Base-by-base conservation (phyloP, 148 eudicot species). In the Polygonum maritimum region DNA sequence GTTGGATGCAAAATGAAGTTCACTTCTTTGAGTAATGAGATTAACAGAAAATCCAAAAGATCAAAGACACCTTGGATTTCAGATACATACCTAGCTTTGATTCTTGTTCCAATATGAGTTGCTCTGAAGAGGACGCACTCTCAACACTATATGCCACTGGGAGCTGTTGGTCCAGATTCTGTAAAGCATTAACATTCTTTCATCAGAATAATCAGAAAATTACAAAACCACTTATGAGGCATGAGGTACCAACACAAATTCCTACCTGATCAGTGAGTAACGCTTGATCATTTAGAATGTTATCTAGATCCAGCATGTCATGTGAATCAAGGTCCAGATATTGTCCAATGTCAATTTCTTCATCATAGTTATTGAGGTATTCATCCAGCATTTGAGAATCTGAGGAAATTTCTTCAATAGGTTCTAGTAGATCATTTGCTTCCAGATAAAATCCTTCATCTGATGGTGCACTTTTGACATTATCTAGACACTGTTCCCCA, bases 361-460 rank as follows among this genome's bases (percentile, higher is more conserved):
- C 81, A 55, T 85, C 86, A 74, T 80, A 74, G 78, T 77, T 86
- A 9, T 82, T 19, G 71, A 86, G 82, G 82, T 83, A 92, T 38
- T 85, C 85, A 9, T 83, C 97, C 39, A 86, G 47, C 87, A 81
- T 47, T 39, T 79, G 88, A 79, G 84, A 79, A 69, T 87, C 80
- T 19, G 83, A 62, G 52, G 88, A 71, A 74, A 88, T 81, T 44
- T 71, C 85, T 69, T 80, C 83, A 74, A 76, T 57, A 21, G 88
- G 79, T 77, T 81, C 82, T 21, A 81, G 77, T 41, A 92, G 82
- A 75, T 95, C 96, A 81, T 82, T 76, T 75, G 87, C 83, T 81
- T 92, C 97, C 44, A 87, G 62, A 80, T 82, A 92, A 35, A 85
- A 51, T 60, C 84, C 88, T 60, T 89, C 85, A 75, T 79, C 86